phyloP scores from a whole-genome alignment of 176 grass and related monocot species.

The Typha latifolia region DNA sequence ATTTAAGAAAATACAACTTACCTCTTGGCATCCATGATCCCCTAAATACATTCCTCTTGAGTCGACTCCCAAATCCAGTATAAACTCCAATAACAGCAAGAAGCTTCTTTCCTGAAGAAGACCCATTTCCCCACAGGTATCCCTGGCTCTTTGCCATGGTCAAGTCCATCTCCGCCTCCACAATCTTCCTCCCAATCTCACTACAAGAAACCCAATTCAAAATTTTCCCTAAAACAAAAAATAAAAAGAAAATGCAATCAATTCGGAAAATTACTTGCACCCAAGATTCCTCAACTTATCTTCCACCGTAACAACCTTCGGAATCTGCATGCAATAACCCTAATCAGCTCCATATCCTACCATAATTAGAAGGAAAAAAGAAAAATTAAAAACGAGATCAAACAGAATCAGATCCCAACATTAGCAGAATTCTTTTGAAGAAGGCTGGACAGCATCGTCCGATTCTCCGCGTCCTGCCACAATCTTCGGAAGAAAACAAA shows the following conservation, averaged over 20 bases:
- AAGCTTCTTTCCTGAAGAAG: slow-evolving; percentile 39
- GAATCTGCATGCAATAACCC: slow-evolving; percentile 36
- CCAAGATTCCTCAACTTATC: slow-evolving; percentile 90
- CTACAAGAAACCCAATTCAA: slow-evolving; percentile 27
- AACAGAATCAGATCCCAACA: slow-evolving; percentile 39
- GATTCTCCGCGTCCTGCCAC: slow-evolving; percentile 92
- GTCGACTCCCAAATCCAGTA: slow-evolving; percentile 86
- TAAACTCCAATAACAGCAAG: slow-evolving; percentile 90
- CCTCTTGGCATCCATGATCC: slow-evolving; percentile 95
- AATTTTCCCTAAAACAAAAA: not conserved
- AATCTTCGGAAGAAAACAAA: slow-evolving; percentile 25
- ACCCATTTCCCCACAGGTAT: slow-evolving; percentile 56
- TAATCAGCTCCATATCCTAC: not conserved
- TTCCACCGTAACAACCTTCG: slow-evolving; percentile 70
- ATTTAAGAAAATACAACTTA: slow-evolving; percentile 20
- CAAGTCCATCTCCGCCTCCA: slow-evolving; percentile 85
- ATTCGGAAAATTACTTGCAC: slow-evolving; percentile 52
- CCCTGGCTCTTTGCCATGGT: slow-evolving; percentile 84
- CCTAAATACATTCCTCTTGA: slow-evolving; percentile 75
- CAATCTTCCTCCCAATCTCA: slow-evolving; percentile 65
- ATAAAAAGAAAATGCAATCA: not conserved
- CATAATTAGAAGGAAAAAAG: not conserved
- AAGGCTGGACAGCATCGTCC: slow-evolving; percentile 65
- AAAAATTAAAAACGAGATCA: not conserved
- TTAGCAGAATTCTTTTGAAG: slow-evolving; percentile 65